These are phyloP conservation scores for Colletotrichum lupini DNA, from an alignment of 2,329 filamentous ascomycete genomes.

Conservation along the genomic window DNA sequence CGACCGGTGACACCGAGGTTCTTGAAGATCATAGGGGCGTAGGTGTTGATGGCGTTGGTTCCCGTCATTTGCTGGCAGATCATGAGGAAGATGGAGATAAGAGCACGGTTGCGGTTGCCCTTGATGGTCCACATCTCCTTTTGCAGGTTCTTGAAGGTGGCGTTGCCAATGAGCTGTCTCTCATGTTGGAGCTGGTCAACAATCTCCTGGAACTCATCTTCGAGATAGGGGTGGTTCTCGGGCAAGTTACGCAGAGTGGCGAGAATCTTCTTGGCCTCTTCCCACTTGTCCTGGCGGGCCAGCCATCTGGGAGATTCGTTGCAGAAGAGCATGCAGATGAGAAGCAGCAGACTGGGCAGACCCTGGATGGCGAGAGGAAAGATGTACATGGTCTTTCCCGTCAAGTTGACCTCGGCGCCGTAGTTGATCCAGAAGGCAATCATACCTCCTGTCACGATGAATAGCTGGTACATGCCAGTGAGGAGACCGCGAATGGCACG, in stretches of 20 bases:
- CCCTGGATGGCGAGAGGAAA: slow-evolving; percentile 72
- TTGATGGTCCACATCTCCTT: slow-evolving; percentile 69
- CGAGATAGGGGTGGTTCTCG: slow-evolving; percentile 63
- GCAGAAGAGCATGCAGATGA: slow-evolving; percentile 70
- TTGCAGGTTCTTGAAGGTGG: slow-evolving; percentile 62
- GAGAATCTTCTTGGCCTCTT: slow-evolving; percentile 67
- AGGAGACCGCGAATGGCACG: slow-evolving; percentile 56
- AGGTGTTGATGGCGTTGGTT: slow-evolving; percentile 50
- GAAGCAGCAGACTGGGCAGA: slow-evolving; percentile 69
- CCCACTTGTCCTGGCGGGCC: slow-evolving; percentile 73
- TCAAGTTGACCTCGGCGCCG: slow-evolving; percentile 53
- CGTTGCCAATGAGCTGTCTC: slow-evolving; percentile 58
- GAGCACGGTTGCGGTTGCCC: slow-evolving; percentile 67
- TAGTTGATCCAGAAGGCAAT: slow-evolving; percentile 64
- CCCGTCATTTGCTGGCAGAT: slow-evolving; percentile 76
- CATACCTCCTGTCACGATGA: slow-evolving; percentile 56
- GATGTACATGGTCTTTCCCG: slow-evolving; percentile 37
- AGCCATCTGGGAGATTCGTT: slow-evolving; percentile 74
- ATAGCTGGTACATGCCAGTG: slow-evolving; percentile 58
- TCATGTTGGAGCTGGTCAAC: slow-evolving; percentile 66
- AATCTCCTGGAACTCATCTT: slow-evolving; percentile 67
- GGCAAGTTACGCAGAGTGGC: slow-evolving; percentile 66
- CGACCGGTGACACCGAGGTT: slow-evolving; percentile 55
- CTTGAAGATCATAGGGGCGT: slow-evolving; percentile 47
- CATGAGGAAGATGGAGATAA: slow-evolving; percentile 67